Conservation (phyloP, 139 green algal genomes). For the Chlorella sorokiniana region DNA sequence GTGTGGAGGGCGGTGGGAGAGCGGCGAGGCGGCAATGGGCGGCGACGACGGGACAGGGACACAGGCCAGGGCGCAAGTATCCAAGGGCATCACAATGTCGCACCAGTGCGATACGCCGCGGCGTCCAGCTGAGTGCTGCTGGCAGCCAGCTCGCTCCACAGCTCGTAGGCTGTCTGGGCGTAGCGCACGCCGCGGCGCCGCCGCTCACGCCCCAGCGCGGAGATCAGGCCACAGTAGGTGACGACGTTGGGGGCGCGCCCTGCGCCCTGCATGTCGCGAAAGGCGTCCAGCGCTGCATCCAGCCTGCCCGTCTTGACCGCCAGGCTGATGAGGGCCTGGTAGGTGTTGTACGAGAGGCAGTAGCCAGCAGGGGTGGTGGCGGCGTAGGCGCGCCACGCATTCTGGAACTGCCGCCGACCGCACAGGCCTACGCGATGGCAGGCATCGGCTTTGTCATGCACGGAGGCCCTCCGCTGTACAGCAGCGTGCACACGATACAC, state of each 20-base stretch:
- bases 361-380: not conserved
- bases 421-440: constrained; percentile 29
- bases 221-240: constrained; percentile 60
- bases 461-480: too few species aligned
- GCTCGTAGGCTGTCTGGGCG: constrained; percentile 49
- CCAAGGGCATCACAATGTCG: not conserved
- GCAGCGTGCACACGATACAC: too few species aligned
- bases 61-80: not conserved
- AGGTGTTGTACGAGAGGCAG: constrained; percentile 43
- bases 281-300: constrained; percentile 43
- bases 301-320: constrained; percentile 34
- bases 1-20: not conserved
- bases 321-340: constrained; percentile 42
- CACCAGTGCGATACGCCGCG: constrained; percentile 54
- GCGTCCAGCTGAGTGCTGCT: constrained; percentile 44
- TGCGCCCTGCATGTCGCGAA: constrained; percentile 41
- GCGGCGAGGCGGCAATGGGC: not conserved
- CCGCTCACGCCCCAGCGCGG: constrained; percentile 48
- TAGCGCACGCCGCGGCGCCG: constrained; percentile 37
- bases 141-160: constrained; percentile 61
- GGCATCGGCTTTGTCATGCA: too few species aligned
- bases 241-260: constrained; percentile 48
- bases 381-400: constrained; percentile 32
- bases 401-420: not conserved
- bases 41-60: not conserved